These are phyloP conservation scores for Pythium angustatum DNA, from an alignment of 352 stramenopile genomes.

Conservation along the genomic window DNA sequence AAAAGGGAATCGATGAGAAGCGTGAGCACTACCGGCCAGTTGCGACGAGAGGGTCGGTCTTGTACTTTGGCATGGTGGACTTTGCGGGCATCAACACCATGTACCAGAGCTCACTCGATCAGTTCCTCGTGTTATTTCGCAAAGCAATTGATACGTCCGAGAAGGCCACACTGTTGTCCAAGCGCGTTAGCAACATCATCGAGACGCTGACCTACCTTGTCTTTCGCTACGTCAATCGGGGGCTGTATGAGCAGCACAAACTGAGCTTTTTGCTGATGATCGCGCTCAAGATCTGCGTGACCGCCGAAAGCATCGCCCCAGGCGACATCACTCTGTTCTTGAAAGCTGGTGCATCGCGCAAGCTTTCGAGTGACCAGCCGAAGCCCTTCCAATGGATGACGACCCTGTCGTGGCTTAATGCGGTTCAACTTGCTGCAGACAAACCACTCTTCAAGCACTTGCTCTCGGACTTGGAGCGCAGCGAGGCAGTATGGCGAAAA, in stretches of 20 bases:
- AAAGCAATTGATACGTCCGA: slow-evolving; percentile 83
- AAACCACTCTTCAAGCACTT: slow-evolving; percentile 70
- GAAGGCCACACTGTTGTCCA: slow-evolving; percentile 71
- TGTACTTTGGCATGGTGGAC: slow-evolving; percentile 92
- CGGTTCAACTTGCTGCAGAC: slow-evolving; percentile 62
- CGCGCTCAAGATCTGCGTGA: slow-evolving; percentile 76
- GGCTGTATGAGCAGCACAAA: slow-evolving; percentile 72
- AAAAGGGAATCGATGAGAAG: slow-evolving; percentile 90
- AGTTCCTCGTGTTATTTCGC: slow-evolving; percentile 89
- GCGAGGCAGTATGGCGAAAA: slow-evolving; percentile 62
- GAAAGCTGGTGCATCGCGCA: slow-evolving; percentile 66
- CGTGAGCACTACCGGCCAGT: slow-evolving; percentile 90
- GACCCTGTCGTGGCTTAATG: slow-evolving; percentile 66
- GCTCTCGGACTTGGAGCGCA: slow-evolving; percentile 65
- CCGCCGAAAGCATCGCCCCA: slow-evolving; percentile 50
- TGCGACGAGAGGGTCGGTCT: slow-evolving; percentile 77
- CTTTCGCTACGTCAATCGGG: slow-evolving; percentile 75
- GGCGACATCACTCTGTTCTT: slow-evolving; percentile 71
- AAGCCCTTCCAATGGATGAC: slow-evolving; percentile 79
- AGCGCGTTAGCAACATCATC: slow-evolving; percentile 88
- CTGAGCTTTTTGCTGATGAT: slow-evolving; percentile 76
- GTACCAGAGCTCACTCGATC: slow-evolving; percentile 91
- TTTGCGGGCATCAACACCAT: slow-evolving; percentile 87
- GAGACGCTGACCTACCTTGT: slow-evolving; percentile 86
- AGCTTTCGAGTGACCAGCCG: slow-evolving; percentile 59